A percentile compares a stretch with the other conserved stretches of the same genome.
phyloP scores from a whole-genome alignment of 768 basidiomycete species.

The Naganishia antarctica region DNA sequence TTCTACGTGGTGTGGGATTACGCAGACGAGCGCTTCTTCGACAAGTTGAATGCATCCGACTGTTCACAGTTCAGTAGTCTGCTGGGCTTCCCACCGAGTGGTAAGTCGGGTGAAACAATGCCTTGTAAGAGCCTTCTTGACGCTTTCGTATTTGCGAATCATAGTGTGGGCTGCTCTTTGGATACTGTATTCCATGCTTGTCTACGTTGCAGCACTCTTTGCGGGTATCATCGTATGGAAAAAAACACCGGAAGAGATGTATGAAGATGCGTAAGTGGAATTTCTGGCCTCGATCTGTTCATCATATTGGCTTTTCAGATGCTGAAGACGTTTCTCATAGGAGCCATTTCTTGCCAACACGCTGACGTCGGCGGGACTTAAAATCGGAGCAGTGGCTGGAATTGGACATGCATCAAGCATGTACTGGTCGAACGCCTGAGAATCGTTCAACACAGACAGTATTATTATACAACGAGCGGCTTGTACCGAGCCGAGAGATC shows the following conservation, averaged over 20 bases:
- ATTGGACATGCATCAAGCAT: no score
- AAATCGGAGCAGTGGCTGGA: no score
- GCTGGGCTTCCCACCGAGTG: constrained; percentile 51
- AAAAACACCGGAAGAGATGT: constrained; percentile 47
- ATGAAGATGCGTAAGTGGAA: constrained; percentile 40
- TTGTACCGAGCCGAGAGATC: no score
- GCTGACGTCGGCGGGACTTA: not conserved
- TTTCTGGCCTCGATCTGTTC: no score
- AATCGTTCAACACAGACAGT: no score
- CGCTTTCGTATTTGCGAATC: not conserved
- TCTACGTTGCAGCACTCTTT: constrained; percentile 71
- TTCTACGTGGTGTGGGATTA: constrained; percentile 94
- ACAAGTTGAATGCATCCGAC: constrained; percentile 88
- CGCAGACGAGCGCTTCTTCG: constrained; percentile 88
- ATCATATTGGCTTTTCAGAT: no score
- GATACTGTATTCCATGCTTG: constrained; percentile 71
- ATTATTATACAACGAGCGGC: no score
- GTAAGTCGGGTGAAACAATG: no score
- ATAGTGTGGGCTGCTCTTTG: constrained; percentile 80
- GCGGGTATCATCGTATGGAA: constrained; percentile 80
- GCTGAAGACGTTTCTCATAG: not conserved
- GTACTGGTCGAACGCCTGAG: no score
- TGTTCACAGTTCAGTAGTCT: constrained; percentile 80
- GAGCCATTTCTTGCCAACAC: constrained; percentile 21
- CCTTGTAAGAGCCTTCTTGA: no score